Conservation (phyloP, 192 early-diverging fungal genomes). For the Backusella parvicylindrica region DNA sequence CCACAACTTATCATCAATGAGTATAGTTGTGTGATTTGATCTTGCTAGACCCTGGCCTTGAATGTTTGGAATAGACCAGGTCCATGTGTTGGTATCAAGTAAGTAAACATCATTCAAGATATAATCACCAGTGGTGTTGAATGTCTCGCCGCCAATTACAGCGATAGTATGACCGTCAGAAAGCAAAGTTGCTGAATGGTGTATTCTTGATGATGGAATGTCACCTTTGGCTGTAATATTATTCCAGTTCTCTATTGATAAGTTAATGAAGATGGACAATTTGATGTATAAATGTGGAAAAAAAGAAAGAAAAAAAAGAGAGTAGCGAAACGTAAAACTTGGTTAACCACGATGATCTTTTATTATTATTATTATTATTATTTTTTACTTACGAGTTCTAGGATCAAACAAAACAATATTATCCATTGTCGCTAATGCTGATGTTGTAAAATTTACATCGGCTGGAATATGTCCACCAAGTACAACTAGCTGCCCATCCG, state of each 20-base stretch:
- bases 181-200: constrained; percentile 11
- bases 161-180: constrained; percentile 9
- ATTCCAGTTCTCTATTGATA: constrained; percentile 5
- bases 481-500: constrained; percentile 1
- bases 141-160: constrained; percentile 8
- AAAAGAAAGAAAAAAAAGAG: neutral
- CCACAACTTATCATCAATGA: neutral
- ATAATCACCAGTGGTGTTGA: neutral
- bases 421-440: neutral
- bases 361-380: too few species aligned
- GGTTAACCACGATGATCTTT: too few species aligned
- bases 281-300: too few species aligned
- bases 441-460: neutral
- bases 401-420: constrained; percentile 5
- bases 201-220: constrained; percentile 5
- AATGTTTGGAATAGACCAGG: neutral
- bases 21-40: constrained; percentile 10
- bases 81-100: constrained; percentile 14
- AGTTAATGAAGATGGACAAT: neutral
- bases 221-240: constrained; percentile 5
- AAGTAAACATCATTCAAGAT: constrained; percentile 6
- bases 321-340: neutral
- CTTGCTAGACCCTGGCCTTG: neutral
- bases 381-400: constrained; percentile 8
- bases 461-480: neutral